Evolutionary conservation across 2,329 filamentous ascomycete genomes (phyloP).

Genomic region (Gnomoniopsis sp.): DNA sequence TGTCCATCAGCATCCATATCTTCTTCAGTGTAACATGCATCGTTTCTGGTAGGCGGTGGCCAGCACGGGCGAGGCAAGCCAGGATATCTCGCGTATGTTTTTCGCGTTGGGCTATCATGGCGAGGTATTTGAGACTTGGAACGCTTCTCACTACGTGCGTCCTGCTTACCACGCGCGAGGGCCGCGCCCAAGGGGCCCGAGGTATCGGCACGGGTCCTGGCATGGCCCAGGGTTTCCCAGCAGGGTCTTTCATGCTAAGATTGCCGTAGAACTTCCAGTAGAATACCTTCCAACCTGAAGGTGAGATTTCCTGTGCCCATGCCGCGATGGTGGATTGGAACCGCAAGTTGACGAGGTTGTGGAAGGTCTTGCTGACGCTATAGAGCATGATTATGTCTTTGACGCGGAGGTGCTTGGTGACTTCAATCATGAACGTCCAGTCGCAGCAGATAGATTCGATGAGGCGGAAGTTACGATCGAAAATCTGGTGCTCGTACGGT

Average conservation of each 20-base stretch:
- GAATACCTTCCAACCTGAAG: slow-evolving; percentile 55
- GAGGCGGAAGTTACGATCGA: slow-evolving; percentile 33
- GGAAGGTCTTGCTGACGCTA: slow-evolving; percentile 59
- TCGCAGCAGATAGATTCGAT: slow-evolving; percentile 40
- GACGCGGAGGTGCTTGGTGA: slow-evolving; percentile 52
- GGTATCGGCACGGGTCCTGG: slow-evolving; percentile 14
- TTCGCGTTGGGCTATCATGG: slow-evolving; percentile 61
- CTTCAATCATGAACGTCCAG: slow-evolving; percentile 50
- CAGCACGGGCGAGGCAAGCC: slow-evolving; percentile 54
- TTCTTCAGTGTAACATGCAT: slow-evolving; percentile 54
- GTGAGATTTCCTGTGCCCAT: slow-evolving; percentile 52
- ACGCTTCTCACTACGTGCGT: slow-evolving; percentile 42
- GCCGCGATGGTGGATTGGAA: slow-evolving; percentile 56
- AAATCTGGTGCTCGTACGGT: background rate
- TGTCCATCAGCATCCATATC: slow-evolving; percentile 72
- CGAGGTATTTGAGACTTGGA: slow-evolving; percentile 64
- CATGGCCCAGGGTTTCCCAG: slow-evolving; percentile 30
- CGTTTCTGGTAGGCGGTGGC: slow-evolving; percentile 50
- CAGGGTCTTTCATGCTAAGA: slow-evolving; percentile 59
- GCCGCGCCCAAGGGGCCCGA: slow-evolving; percentile 8
- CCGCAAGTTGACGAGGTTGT: slow-evolving; percentile 56
- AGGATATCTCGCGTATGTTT: slow-evolving; percentile 58
- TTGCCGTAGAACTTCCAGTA: slow-evolving; percentile 56
- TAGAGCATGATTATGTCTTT: slow-evolving; percentile 62
- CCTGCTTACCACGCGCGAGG: slow-evolving; percentile 7